Percentiles rank a stretch among this genome's conserved stretches.
Evolutionary conservation across 2,329 filamentous ascomycete genomes (phyloP).

Genomic region (Ophiostoma populinum): DNA sequence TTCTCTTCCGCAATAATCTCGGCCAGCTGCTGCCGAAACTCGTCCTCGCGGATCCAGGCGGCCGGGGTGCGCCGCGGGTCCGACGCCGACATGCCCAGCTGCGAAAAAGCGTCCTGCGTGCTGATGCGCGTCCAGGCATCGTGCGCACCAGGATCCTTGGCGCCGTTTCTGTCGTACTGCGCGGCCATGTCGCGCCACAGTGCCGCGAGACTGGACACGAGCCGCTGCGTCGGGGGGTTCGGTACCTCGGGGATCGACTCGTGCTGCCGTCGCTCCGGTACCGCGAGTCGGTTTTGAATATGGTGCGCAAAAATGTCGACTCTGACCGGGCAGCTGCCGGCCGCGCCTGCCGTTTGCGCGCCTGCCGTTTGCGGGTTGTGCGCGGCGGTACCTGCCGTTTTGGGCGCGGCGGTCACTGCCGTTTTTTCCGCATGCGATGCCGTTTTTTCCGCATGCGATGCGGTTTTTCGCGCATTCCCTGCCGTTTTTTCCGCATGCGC

Average conservation of each 20-base stretch:
- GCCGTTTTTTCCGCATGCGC: too few species aligned
- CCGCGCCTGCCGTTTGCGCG: background rate
- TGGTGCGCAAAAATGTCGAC: slow-evolving; percentile 79
- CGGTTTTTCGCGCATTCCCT: too few species aligned
- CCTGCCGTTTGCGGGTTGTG: too few species aligned
- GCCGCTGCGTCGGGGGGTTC: slow-evolving; percentile 50
- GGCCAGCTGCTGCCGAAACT: slow-evolving; percentile 50
- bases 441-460: too few species aligned
- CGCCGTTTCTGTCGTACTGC: slow-evolving; percentile 48
- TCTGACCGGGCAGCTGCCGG: slow-evolving; percentile 64
- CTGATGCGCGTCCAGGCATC: slow-evolving; percentile 47
- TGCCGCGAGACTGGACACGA: slow-evolving; percentile 83
- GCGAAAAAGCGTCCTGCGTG: slow-evolving; percentile 67
- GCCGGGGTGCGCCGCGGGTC: slow-evolving; percentile 53
- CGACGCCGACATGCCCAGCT: slow-evolving; percentile 75
- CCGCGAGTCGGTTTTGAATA: slow-evolving; percentile 64
- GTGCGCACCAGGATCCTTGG: slow-evolving; percentile 53
- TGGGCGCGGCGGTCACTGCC: too few species aligned
- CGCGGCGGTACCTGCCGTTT: too few species aligned
- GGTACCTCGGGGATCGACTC: slow-evolving; percentile 73
- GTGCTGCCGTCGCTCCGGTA: slow-evolving; percentile 63
- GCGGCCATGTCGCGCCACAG: slow-evolving; percentile 41
- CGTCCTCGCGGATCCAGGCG: slow-evolving; percentile 87
- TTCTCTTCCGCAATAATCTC: slow-evolving; percentile 35
- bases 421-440: too few species aligned